Evolutionary conservation across 768 basidiomycete species (phyloP).

Genomic region (Mycena vitilis): DNA sequence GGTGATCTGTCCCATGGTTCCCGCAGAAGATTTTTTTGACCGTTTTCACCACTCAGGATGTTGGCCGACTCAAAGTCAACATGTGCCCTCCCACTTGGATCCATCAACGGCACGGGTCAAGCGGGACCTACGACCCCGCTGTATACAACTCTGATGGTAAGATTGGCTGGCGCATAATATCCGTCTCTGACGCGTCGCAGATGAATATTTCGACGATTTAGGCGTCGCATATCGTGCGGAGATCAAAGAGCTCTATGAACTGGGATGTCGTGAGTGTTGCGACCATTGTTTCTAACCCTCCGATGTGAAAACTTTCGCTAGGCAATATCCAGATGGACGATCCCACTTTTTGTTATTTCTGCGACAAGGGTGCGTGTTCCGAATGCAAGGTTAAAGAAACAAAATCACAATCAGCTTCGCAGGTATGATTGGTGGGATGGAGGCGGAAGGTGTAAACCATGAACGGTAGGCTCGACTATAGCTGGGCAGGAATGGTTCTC

Average conservation of each 20-base stretch:
- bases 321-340: conserved; percentile 66
- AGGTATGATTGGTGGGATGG: conserved; percentile 63
- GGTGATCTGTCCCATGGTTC: conserved; percentile 50
- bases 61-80: conserved; percentile 76
- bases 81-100: conserved; percentile 80
- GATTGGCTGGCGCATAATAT: conserved; percentile 29
- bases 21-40: conserved; percentile 6
- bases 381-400: not conserved
- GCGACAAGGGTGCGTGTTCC: conserved; percentile 61
- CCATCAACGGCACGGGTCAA: conserved; percentile 73
- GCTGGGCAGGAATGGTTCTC: not conserved
- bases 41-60: conserved; percentile 58
- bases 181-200: conserved; percentile 40
- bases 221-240: conserved; percentile 61
- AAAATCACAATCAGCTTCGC: not conserved
- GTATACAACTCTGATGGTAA: conserved; percentile 72
- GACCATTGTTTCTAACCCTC: no score
- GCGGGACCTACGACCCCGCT: conserved; percentile 64
- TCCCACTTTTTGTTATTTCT: conserved; percentile 73
- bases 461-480: conserved; percentile 46
- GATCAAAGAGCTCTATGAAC: conserved; percentile 58
- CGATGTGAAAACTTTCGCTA: conserved; percentile 42
- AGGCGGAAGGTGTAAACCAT: conserved; percentile 68
- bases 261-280: conserved; percentile 59
- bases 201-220: conserved; percentile 64